A percentile compares a stretch with the other conserved stretches of the same genome.
phyloP scores from a whole-genome alignment of 768 basidiomycete species.

The Trametes villosa region DNA sequence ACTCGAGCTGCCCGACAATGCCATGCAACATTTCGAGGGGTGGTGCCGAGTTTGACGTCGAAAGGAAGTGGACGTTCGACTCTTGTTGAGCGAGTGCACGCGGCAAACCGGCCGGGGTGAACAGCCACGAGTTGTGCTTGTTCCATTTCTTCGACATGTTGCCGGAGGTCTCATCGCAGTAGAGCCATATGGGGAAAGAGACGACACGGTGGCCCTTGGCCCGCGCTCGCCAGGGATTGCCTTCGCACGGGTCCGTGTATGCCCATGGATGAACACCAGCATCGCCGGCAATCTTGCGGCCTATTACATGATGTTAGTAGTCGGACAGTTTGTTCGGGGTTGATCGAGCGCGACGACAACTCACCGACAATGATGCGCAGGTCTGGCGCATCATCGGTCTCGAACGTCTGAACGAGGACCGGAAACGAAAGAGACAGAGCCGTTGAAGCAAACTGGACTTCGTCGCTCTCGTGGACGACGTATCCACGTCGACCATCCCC shows the following conservation, averaged over 20 bases:
- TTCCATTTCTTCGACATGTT: constrained; percentile 53
- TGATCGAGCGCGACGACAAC: background rate
- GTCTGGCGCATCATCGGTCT: background rate
- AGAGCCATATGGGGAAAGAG: constrained; percentile 42
- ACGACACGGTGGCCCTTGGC: constrained; percentile 30
- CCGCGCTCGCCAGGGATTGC: constrained; percentile 11
- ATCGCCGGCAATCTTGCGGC: too few species aligned
- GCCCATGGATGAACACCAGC: background rate
- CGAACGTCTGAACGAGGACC: background rate
- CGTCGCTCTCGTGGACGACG: background rate
- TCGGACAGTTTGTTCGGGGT: background rate
- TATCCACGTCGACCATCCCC: background rate
- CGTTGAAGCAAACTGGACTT: background rate
- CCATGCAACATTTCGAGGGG: constrained; percentile 44
- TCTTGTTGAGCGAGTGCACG: constrained; percentile 32
- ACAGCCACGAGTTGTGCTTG: constrained; percentile 44
- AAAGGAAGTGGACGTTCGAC: constrained; percentile 45
- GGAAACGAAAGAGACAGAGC: background rate
- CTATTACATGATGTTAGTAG: background rate
- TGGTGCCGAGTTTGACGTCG: constrained; percentile 44
- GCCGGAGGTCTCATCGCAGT: constrained; percentile 50
- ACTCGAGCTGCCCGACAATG: background rate
- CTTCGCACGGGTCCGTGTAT: constrained; percentile 3
- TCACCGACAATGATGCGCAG: background rate
- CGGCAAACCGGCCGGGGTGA: constrained; percentile 42